phyloP scores from a whole-genome alignment of 331 rosid genomes.

The Malus hybrid region DNA sequence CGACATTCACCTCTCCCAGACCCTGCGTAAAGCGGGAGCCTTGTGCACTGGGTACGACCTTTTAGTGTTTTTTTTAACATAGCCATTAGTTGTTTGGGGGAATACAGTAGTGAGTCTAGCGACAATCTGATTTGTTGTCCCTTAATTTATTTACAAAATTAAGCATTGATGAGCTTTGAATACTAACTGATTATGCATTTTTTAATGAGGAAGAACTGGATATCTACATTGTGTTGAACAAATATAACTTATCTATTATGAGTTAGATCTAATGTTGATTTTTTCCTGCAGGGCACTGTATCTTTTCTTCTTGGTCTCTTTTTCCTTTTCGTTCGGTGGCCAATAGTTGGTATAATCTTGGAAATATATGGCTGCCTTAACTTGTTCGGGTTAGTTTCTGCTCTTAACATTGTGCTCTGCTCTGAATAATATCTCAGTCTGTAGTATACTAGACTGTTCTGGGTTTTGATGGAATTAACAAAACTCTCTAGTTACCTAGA shows the following conservation, averaged over 20 bases:
- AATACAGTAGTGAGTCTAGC: background rate
- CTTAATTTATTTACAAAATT: background rate
- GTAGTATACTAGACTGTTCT: background rate
- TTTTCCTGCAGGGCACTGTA: slow-evolving; percentile 64
- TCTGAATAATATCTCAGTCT: background rate
- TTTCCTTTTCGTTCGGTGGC: slow-evolving; percentile 90
- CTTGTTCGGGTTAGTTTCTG: slow-evolving; percentile 77
- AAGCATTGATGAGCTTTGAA: background rate
- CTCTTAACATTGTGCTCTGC: slow-evolving; percentile 17
- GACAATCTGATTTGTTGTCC: background rate
- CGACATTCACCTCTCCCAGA: too few species aligned
- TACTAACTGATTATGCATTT: background rate
- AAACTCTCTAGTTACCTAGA: background rate
- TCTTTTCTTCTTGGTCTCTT: slow-evolving; percentile 87
- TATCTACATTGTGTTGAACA: background rate
- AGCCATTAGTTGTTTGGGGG: background rate
- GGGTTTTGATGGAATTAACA: background rate
- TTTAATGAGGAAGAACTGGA: background rate
- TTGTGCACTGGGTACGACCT: too few species aligned
- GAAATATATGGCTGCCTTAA: slow-evolving; percentile 67
- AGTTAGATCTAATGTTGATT: slow-evolving; percentile 5
- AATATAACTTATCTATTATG: slow-evolving; percentile 2
- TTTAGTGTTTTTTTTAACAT: background rate
- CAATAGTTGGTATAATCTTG: slow-evolving; percentile 70
- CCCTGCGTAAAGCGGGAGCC: too few species aligned